Evolutionary conservation across 768 basidiomycete species (phyloP), one percentile per base, ranked within the genome.

Genomic region (Cystobasidium tubakii): DNA sequence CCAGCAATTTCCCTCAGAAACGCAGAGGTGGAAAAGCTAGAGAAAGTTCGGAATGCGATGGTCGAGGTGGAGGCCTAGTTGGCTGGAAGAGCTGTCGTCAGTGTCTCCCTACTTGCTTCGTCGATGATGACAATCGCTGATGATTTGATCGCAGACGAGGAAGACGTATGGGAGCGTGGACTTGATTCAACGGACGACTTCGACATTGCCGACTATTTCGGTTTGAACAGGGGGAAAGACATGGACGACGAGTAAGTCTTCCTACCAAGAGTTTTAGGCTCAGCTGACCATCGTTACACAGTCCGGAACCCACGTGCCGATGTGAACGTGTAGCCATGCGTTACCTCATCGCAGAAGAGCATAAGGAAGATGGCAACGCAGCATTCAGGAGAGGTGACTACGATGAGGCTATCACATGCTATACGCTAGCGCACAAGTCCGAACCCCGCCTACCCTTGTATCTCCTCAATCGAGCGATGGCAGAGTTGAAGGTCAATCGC

Each of bases 321-420:
- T 71, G 69, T 29, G 33, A 55, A 29, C 23, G 69, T 9, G 55
- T 71, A 21, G 69, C 69, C 21, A 42, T 71, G 44, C 69, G 78
- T 17, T 76, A 73, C 21, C 25, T 46, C n/a, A 73, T 76, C 31
- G 86, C 96, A 71, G 88, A 86, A 19, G 83, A 85, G 60, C 88
- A 89, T 6, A 97, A 98, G 80, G 95, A 97, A 62, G 91, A 95
- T 76, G 95, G 95, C 74, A 99, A 99, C 81, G 92, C 92, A 79
- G 79, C 91, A 84, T 98, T 91, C 84, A 94, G 94, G 82, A 77
- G 83, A 55, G 85, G 86, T 23, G 84, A 89, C 60, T 86, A 87
- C 78, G 83, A 81, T 13, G 84, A 87, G 64, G 92, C 95, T 1
- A 87, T 94, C 74, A 82, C 86, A 74, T 86, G 87, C 46, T 98